Percentiles rank a stretch among this genome's conserved stretches.
These are phyloP conservation scores for Aspergillus eucalypticola DNA, from an alignment of 2,329 filamentous ascomycete genomes.

Conservation along the genomic window DNA sequence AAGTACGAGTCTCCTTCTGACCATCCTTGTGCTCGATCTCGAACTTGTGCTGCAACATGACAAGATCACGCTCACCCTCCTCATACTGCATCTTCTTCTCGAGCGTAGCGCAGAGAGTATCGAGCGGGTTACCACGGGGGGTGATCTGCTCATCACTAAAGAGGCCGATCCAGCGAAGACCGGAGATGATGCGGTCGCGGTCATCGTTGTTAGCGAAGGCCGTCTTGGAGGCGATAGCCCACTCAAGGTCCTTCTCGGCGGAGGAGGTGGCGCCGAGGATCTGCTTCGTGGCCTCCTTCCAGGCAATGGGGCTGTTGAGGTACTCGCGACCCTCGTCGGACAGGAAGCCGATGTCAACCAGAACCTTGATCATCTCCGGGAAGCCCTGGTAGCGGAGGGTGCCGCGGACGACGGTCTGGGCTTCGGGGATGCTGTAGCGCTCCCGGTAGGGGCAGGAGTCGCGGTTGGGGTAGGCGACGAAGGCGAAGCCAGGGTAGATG, in stretches of 20 bases:
- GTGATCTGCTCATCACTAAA: slow-evolving; percentile 70
- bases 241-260: slow-evolving; percentile 68
- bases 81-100: slow-evolving; percentile 91
- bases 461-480: slow-evolving; percentile 91
- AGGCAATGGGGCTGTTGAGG: slow-evolving; percentile 68
- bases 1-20: slow-evolving; percentile 72
- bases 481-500: slow-evolving; percentile 85
- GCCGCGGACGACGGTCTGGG: slow-evolving; percentile 73
- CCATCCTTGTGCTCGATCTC: slow-evolving; percentile 82
- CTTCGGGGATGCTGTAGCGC: slow-evolving; percentile 89
- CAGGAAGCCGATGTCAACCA: slow-evolving; percentile 90
- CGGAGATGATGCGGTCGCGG: slow-evolving; percentile 67
- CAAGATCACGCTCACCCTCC: slow-evolving; percentile 78
- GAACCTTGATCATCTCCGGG: slow-evolving; percentile 80
- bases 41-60: slow-evolving; percentile 67
- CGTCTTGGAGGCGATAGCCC: slow-evolving; percentile 73
- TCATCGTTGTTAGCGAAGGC: slow-evolving; percentile 69
- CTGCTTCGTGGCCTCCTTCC: slow-evolving; percentile 82
- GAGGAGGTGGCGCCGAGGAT: slow-evolving; percentile 70
- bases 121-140: slow-evolving; percentile 76
- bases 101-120: slow-evolving; percentile 85
- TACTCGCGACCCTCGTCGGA: slow-evolving; percentile 66
- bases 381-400: slow-evolving; percentile 20
- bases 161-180: slow-evolving; percentile 69
- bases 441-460: slow-evolving; percentile 86